Evolutionary conservation across 495 filamentous ascomycete species (phyloP).

Genomic region (Elasticomyces elasticus): DNA sequence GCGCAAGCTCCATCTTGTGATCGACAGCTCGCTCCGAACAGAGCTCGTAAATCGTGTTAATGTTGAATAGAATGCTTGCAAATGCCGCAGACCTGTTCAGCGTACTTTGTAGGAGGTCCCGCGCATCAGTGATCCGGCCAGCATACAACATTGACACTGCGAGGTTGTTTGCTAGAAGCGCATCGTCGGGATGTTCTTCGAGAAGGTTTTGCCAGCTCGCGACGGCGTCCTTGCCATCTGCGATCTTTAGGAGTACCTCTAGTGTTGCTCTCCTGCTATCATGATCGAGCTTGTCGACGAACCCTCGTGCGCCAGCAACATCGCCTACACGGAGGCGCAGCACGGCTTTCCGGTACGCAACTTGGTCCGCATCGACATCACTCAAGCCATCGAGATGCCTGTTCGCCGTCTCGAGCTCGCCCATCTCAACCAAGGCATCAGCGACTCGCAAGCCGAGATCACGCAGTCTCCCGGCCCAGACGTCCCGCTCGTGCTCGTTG

Average conservation of each 20-base stretch:
- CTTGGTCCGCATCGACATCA: constrained; percentile 26
- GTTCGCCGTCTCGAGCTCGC: constrained; percentile 67
- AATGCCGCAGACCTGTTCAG: constrained; percentile 53
- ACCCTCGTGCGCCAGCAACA: constrained; percentile 51
- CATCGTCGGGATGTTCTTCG: constrained; percentile 31
- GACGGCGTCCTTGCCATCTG: constrained; percentile 59
- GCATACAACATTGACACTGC: constrained; percentile 76
- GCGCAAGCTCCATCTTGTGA: constrained; percentile 59
- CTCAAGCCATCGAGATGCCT: constrained; percentile 48
- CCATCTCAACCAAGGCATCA: constrained; percentile 81
- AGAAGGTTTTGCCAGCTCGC: constrained; percentile 52
- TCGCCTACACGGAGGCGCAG: constrained; percentile 70
- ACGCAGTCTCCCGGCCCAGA: constrained; percentile 59
- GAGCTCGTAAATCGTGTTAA: constrained; percentile 85
- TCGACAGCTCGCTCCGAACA: constrained; percentile 64
- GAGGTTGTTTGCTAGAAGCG: constrained; percentile 65
- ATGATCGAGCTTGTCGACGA: constrained; percentile 30
- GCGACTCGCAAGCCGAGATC: constrained; percentile 73
- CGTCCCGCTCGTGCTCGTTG: constrained; percentile 30
- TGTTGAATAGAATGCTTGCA: constrained; percentile 72
- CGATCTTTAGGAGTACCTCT: constrained; percentile 59
- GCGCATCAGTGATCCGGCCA: constrained; percentile 64
- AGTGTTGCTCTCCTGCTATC: constrained; percentile 11
- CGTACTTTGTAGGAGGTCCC: constrained; percentile 51
- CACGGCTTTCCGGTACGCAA: constrained; percentile 47